Base-by-base conservation (phyloP, 176 grass and related monocot species). In the Oryza glaberrima region DNA sequence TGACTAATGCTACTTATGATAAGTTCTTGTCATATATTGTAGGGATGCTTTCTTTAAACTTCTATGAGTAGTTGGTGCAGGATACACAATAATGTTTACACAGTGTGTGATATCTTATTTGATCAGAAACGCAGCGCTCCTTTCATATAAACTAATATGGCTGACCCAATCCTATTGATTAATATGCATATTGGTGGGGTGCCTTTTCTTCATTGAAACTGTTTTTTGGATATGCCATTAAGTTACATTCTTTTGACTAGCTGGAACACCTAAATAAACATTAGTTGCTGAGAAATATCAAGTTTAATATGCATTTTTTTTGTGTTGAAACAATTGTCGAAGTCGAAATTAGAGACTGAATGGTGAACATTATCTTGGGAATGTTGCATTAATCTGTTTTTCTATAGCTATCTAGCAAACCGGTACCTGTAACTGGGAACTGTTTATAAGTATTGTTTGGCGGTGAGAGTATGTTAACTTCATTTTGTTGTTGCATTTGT, bases 101-200 rank as follows among this genome's bases (percentile, higher is more conserved):
- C 2, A 16, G 19, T 60, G 5, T 9, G 3, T 67, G 19, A 48
- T 45, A 67, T 67, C 34, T 6, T 68, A 45, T 38, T 41, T 14
- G 19, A 48, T 41, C 43, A 30, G 3, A 64, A 22, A 75, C 35
- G n/a, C 70, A 56, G 6, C 16, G 6, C 22, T 25, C 8, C 20
- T 70, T 71, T 51, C 20, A 58, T 82, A 41, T 82, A 65, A 22
- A 75, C 7, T 67, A 69, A 69, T 17, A 75, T 22, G 8, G 56
- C 32, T 7, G 4, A 25, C 38, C 47, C 43, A 63, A n/a, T 75
- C 19, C 11, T 76, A 20, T 68, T 48, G 72, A 26, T 75, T 19
- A 36, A 51, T 49, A 19, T 77, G 49, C 45, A 69, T 38, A 14
- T 10, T 20, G 20, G 23, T 20, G n/a, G 36, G 26, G 25, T 38